phyloP scores from a whole-genome alignment of 805 yeast species.

The Starmerella roubikii region DNA sequence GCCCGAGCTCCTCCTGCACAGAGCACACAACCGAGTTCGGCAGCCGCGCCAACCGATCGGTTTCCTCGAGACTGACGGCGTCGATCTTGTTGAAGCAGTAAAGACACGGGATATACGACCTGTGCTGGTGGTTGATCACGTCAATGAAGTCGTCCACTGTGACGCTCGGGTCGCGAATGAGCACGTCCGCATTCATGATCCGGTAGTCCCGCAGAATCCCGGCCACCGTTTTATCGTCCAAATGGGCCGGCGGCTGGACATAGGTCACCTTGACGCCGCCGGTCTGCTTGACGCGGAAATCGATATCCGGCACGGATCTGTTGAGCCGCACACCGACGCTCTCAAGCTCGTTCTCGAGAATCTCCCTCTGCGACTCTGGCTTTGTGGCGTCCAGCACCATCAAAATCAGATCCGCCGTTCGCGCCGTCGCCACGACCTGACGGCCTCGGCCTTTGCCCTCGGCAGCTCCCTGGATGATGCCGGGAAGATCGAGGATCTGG shows the following conservation, averaged over 20 bases:
- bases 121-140: constrained; percentile 72
- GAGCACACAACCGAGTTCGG: constrained; percentile 92
- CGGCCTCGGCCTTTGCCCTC: constrained; percentile 97
- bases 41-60: constrained; percentile 78
- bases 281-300: constrained; percentile 63
- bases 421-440: constrained; percentile 91
- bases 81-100: constrained; percentile 93
- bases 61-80: constrained; percentile 88
- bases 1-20: constrained; percentile 75
- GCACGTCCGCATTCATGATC: constrained; percentile 85
- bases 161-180: constrained; percentile 74
- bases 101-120: constrained; percentile 78
- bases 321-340: constrained; percentile 87
- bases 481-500: constrained; percentile 94
- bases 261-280: constrained; percentile 85
- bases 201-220: constrained; percentile 73
- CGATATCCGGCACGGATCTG: constrained; percentile 65
- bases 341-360: constrained; percentile 78
- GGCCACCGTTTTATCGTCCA: constrained; percentile 68
- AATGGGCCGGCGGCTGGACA: constrained; percentile 64
- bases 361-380: constrained; percentile 74
- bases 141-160: constrained; percentile 92
- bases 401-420: constrained; percentile 81
- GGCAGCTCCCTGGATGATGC: constrained; percentile 90
- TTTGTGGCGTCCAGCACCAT: constrained; percentile 96